Evolutionary conservation across 169 alveolate species (phyloP).

Genomic region (Cryptosporidium sp.): DNA sequence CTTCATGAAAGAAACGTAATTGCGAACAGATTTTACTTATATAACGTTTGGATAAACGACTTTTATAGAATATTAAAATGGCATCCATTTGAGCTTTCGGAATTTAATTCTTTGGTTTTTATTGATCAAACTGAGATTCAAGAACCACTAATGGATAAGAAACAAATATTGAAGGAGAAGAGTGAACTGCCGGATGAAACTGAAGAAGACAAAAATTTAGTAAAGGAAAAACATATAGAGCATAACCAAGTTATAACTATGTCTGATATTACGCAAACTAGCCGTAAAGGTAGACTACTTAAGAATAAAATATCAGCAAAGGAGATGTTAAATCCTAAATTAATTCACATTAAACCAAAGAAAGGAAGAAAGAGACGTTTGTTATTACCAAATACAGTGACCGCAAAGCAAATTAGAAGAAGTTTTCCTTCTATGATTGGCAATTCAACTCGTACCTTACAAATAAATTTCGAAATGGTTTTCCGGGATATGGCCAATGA

Average conservation of each 20-base stretch:
- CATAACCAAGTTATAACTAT: neutral
- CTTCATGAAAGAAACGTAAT: conserved; percentile 58
- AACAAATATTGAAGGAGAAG: neutral
- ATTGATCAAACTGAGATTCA: neutral
- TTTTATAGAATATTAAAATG: conserved; percentile 27
- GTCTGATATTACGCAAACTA: conserved; percentile 27
- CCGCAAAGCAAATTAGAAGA: conserved; percentile 32
- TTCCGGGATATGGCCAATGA: conserved; percentile 1
- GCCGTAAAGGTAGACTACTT: conserved; percentile 32
- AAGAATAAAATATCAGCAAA: conserved; percentile 50
- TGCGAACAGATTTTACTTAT: conserved; percentile 16
- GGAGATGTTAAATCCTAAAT: conserved; percentile 57
- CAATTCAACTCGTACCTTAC: conserved; percentile 1
- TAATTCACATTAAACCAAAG: conserved; percentile 11
- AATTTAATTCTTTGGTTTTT: conserved; percentile 25
- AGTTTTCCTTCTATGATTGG: neutral
- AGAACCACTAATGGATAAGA: neutral
- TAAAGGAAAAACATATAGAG: neutral
- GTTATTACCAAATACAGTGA: neutral
- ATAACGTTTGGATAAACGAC: conserved; percentile 35
- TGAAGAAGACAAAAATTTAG: neutral
- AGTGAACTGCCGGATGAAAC: neutral
- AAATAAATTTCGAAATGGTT: neutral
- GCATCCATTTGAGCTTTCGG: conserved; percentile 13
- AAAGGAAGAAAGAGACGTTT: conserved; percentile 50